These are phyloP conservation scores for Yarrowia sp. DNA, from an alignment of 805 yeast species.

Conservation along the genomic window DNA sequence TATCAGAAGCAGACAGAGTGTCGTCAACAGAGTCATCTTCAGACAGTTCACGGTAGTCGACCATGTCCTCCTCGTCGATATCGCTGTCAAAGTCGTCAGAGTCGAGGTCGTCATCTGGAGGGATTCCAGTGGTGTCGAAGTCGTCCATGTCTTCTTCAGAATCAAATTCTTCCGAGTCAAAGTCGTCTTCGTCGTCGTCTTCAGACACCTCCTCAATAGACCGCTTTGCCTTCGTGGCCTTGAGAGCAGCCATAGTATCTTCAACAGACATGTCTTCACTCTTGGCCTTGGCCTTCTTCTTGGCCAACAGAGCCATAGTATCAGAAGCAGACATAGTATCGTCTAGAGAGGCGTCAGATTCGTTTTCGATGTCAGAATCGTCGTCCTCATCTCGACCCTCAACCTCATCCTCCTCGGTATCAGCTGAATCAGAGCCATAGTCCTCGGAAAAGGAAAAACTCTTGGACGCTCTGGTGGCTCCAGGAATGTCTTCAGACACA, in stretches of 20 bases:
- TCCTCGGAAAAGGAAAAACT: conserved; percentile 19
- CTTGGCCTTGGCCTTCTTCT: background rate
- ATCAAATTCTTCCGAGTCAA: background rate
- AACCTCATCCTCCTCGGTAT: no score
- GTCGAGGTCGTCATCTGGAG: background rate
- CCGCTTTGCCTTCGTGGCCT: conserved; percentile 4
- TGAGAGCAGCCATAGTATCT: background rate
- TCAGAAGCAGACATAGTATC: conserved; percentile 39
- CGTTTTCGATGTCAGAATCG: no score
- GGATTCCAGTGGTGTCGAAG: background rate
- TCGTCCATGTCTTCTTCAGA: background rate
- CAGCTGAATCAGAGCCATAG: background rate
- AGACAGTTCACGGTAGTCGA: conserved; percentile 38
- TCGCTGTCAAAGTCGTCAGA: background rate
- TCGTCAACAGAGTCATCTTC: conserved; percentile 30
- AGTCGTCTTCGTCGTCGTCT: background rate
- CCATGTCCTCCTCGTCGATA: conserved; percentile 28
- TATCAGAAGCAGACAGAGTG: conserved; percentile 30
- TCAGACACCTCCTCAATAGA: background rate
- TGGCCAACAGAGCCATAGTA: conserved; percentile 40
- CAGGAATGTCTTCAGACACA: background rate
- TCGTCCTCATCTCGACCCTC: no score
- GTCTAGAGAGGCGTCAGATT: no score
- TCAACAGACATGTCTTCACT: background rate
- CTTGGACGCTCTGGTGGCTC: background rate